phyloP scores from a whole-genome alignment of 805 yeast genomes.

The Kockiozyma suomiensis region DNA sequence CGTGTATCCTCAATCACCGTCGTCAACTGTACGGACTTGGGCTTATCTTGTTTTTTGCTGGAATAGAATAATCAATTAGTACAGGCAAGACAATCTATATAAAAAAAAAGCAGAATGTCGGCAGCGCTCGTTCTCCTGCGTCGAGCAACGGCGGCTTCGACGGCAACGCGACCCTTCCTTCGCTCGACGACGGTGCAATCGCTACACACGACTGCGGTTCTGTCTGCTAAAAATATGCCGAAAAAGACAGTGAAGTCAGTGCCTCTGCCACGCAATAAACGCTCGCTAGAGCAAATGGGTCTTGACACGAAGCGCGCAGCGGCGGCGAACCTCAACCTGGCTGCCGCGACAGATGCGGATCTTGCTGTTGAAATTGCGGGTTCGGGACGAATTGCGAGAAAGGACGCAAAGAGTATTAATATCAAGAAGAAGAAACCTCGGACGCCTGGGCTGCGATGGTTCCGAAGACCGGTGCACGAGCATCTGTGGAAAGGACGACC shows the following conservation, averaged over 20 bases:
- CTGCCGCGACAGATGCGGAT: no score
- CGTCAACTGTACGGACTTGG: no score
- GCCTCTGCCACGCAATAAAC: neutral
- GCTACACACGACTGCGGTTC: slow-evolving; percentile 24
- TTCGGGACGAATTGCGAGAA: slow-evolving; percentile 8
- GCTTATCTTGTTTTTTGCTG: neutral
- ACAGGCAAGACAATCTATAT: neutral
- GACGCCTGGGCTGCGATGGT: slow-evolving; percentile 53
- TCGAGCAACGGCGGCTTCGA: neutral
- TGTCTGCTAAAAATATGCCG: slow-evolving; percentile 21
- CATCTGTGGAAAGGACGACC: slow-evolving; percentile 88
- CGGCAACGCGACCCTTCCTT: neutral
- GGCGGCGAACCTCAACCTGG: neutral
- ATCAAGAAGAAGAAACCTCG: slow-evolving; percentile 28
- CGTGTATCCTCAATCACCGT: no score
- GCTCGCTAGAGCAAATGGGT: slow-evolving; percentile 23
- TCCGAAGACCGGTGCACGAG: slow-evolving; percentile 81
- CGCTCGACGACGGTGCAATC: neutral
- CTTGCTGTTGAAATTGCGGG: neutral
- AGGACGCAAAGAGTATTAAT: slow-evolving; percentile 4
- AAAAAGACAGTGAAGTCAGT: neutral
- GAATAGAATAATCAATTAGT: neutral
- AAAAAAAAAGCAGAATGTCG: neutral
- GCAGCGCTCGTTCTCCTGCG: neutral
- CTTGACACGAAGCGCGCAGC: slow-evolving; percentile 12